A percentile compares a stretch with the other conserved stretches of the same genome.
Evolutionary conservation across 169 alveolate genomes (phyloP).

Genomic region (Cytauxzoon felis): DNA sequence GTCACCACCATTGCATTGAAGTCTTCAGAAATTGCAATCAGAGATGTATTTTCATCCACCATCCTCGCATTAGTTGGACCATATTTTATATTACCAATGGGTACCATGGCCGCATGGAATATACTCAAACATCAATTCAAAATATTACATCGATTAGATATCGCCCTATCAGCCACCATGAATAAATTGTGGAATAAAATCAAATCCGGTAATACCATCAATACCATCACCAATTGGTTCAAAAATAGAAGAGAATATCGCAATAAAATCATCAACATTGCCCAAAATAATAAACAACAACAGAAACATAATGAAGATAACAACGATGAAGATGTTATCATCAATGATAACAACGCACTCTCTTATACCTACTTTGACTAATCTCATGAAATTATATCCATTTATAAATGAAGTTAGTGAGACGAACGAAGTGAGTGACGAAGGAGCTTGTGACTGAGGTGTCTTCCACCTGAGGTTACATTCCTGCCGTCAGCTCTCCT

Average conservation of each 20-base stretch:
- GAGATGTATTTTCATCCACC: constrained; percentile 71
- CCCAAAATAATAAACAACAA: constrained; percentile 39
- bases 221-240: constrained; percentile 60
- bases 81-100: constrained; percentile 72
- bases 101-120: constrained; percentile 68
- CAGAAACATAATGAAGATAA: constrained; percentile 4
- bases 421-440: no score
- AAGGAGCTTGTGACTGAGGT: no score
- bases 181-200: constrained; percentile 68
- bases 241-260: constrained; percentile 56
- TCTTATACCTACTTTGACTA: constrained; percentile 35
- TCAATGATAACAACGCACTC: constrained; percentile 24
- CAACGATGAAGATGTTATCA: constrained; percentile 14
- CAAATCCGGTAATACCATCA: constrained; percentile 46
- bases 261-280: no score
- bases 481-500: no score
- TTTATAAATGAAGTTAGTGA: no score
- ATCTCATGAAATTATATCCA: no score
- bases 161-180: constrained; percentile 64
- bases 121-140: constrained; percentile 72
- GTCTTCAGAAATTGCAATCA: constrained; percentile 61
- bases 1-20: constrained; percentile 41
- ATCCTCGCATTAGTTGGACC: constrained; percentile 74
- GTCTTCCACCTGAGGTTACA: no score
- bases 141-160: constrained; percentile 69